Percentiles rank a stretch among this genome's conserved stretches.
Evolutionary conservation across 805 yeast genomes (phyloP).

Genomic region (Metschnikowia continentalis): DNA sequence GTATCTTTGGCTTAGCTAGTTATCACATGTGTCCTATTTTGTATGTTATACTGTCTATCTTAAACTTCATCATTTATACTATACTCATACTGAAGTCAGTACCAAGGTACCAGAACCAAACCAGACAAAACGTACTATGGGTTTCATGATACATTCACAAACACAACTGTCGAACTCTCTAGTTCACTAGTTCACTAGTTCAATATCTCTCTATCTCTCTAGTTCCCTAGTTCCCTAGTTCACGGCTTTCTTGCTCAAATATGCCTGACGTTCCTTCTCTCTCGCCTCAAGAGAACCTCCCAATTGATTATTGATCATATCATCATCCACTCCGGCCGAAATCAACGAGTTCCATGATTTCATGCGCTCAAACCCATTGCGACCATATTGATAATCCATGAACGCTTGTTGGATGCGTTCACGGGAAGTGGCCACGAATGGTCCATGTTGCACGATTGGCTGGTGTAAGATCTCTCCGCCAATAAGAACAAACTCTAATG

Average conservation of each 20-base stretch:
- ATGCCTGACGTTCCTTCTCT: conserved; percentile 19
- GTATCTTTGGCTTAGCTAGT: too few relatives aligned
- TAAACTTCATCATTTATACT: too few relatives aligned
- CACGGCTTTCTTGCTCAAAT: not conserved
- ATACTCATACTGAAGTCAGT: too few relatives aligned
- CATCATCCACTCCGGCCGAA: conserved; percentile 39
- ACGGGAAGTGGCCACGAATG: conserved; percentile 74
- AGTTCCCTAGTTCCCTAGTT: too few relatives aligned
- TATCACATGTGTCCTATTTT: too few relatives aligned
- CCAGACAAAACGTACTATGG: too few relatives aligned
- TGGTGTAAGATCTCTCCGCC: conserved; percentile 76
- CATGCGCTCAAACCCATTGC: conserved; percentile 68
- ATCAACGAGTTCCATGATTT: conserved; percentile 53
- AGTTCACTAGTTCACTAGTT: too few relatives aligned
- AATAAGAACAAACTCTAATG: conserved; percentile 62
- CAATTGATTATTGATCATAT: conserved; percentile 38
- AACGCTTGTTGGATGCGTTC: conserved; percentile 68
- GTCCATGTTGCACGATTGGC: conserved; percentile 81
- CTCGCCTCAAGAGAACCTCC: conserved; percentile 31
- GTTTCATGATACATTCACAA: too few relatives aligned
- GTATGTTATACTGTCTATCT: too few relatives aligned
- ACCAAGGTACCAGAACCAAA: too few relatives aligned
- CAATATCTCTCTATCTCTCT: too few relatives aligned
- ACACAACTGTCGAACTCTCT: too few relatives aligned
- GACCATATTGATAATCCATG: conserved; percentile 62